Evolutionary conservation across 2,329 filamentous ascomycete species (phyloP), one percentile per base, ranked within the genome.

Genomic region (Coniochaeta prunicola): DNA sequence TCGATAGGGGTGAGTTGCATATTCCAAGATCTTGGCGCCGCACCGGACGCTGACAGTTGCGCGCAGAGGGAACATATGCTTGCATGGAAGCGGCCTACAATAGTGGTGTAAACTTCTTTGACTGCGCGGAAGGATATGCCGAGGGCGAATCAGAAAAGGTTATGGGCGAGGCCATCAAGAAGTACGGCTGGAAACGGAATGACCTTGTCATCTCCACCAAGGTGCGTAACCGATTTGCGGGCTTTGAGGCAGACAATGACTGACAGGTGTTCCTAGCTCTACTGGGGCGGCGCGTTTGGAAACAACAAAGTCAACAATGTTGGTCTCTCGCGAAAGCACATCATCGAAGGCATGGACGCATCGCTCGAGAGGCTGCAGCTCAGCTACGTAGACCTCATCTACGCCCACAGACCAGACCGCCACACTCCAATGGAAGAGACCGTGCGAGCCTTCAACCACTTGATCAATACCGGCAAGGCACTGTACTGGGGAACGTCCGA

Each of bases 401-500:
- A 86, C 58, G 83, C 84, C 3, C 84, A 87, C 70, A 76, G 84
- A 28, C 80, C 81, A 17, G 85, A 87, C 63, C 71, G 73, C 21
- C 76, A 76, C 58, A 84, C 82, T 2, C 81, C 82, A 3, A 85
- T 85, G 77, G 82, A 82, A 70, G 84, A 87, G 71, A 82, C 84
- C 42, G 84, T 88, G 57, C 79, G 77, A 64, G 78, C 70, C 61
- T 80, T 75, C 70, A 78, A 70, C 64, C 75, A 74, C 68, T 71
- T 72, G 62, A 82, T 75, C 64, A 83, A 73, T 84, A 85, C 73
- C 82, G 83, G 88, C 59, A 85, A 88, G 74, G 84, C 85, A 1
- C 80, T 89, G 64, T 89, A 89, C 76, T 89, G 86, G 81, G 82
- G 83, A 30, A 86, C 83, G 0, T 80, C 76, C 0, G 82, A 86